Percentiles rank a stretch among this genome's conserved stretches.
phyloP scores from a whole-genome alignment of 208 protist genomes.

The Phytomonas sp. region DNA sequence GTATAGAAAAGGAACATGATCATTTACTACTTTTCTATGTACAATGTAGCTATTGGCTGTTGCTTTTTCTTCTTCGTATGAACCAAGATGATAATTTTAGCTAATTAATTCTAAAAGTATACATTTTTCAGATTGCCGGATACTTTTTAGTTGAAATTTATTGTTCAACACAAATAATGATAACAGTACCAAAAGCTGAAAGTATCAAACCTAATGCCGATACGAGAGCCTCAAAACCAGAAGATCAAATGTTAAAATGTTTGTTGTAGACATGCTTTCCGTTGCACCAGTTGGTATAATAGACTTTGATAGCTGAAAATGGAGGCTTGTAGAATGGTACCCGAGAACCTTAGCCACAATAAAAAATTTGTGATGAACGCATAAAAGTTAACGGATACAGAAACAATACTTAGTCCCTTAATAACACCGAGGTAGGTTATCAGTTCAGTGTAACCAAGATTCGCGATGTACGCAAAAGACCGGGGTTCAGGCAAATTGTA shows the following conservation, averaged over 20 bases:
- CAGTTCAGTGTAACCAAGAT: constrained; percentile 31
- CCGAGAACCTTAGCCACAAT: constrained; percentile 40
- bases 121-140: constrained; percentile 6
- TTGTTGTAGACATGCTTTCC: constrained; percentile 34
- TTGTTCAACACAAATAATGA: constrained; percentile 32
- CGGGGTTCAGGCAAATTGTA: constrained; percentile 13
- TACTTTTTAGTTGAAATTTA: constrained; percentile 36
- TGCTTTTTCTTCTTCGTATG: background rate
- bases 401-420: constrained; percentile 44
- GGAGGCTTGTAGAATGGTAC: constrained; percentile 29
- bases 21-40: background rate
- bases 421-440: constrained; percentile 33
- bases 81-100: background rate
- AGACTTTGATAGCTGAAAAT: constrained; percentile 53
- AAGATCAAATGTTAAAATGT: constrained; percentile 44
- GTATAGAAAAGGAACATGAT: background rate
- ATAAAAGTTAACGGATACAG: constrained; percentile 29
- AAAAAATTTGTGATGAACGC: constrained; percentile 30
- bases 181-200: constrained; percentile 25
- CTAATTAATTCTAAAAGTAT: background rate
- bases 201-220: constrained; percentile 37
- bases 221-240: constrained; percentile 48
- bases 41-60: background rate
- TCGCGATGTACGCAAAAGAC: constrained; percentile 17
- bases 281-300: constrained; percentile 57